These are phyloP conservation scores for Botrytis elliptica DNA, from an alignment of 2,329 filamentous ascomycete genomes.

Conservation along the genomic window DNA sequence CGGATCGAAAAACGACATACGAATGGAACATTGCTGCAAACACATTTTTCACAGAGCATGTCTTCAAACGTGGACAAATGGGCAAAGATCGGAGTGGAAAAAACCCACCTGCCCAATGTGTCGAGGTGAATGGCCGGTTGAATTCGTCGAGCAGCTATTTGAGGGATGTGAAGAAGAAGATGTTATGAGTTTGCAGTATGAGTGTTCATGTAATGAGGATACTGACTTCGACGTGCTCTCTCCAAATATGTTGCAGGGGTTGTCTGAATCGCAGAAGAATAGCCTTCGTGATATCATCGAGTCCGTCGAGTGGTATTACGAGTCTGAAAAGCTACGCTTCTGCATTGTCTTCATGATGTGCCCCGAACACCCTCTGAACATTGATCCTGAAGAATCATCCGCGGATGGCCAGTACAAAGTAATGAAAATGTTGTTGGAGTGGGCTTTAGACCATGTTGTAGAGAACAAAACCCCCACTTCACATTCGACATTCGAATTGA, in stretches of 20 bases:
- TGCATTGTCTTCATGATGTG: background rate
- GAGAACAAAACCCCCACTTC: accelerated
- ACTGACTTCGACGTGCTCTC: background rate
- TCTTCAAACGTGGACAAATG: background rate
- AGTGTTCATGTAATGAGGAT: background rate
- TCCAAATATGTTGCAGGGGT: background rate
- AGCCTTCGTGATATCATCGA: background rate
- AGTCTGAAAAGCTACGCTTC: background rate
- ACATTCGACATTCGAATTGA: too few species aligned
- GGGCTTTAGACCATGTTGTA: background rate
- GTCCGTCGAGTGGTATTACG: background rate
- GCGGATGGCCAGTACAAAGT: background rate
- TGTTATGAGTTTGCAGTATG: too few species aligned
- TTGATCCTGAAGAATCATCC: background rate
- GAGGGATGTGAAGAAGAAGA: background rate
- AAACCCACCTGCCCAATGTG: background rate
- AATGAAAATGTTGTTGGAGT: background rate
- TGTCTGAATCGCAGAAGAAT: background rate
- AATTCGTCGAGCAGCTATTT: background rate
- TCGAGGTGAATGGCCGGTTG: background rate
- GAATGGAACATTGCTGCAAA: background rate
- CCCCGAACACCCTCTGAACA: background rate
- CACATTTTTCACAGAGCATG: background rate
- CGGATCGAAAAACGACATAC: background rate
- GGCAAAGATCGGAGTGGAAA: too few species aligned